Evolutionary conservation across 2,329 filamentous ascomycete species (phyloP).

Genomic region (Scedosporium dehoogii): DNA sequence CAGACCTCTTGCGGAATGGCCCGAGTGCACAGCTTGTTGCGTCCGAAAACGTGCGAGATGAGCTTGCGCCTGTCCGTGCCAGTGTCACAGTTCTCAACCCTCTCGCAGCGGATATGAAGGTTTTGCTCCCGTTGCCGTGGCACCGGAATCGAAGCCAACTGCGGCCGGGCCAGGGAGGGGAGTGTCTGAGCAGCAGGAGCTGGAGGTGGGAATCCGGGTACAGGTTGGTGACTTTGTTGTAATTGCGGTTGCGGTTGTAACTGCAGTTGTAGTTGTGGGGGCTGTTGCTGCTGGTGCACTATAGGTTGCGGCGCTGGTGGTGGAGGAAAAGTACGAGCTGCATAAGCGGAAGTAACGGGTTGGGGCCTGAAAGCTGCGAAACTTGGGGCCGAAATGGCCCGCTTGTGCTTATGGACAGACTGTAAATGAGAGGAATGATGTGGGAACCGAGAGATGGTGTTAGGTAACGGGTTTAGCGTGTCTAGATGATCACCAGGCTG

Average conservation of each 20-base stretch:
- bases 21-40: conserved; percentile 70
- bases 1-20: conserved; percentile 60
- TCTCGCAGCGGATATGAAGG: conserved; percentile 8
- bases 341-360: background rate
- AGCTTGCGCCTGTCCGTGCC: conserved; percentile 59
- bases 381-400: conserved; percentile 39
- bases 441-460: background rate
- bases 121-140: background rate
- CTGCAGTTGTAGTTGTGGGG: no score
- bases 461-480: background rate
- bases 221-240: background rate
- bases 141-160: background rate
- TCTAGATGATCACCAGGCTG: background rate
- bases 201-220: background rate
- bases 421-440: background rate
- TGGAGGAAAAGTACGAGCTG: background rate
- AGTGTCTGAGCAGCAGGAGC: background rate
- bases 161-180: background rate
- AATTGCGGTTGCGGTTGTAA: background rate
- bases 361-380: conserved; percentile 21
- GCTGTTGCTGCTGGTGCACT: no score
- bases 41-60: conserved; percentile 72
- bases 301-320: background rate
- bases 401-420: conserved; percentile 27
- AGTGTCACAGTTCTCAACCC: conserved; percentile 40